A percentile compares a stretch with the other conserved stretches of the same genome.
phyloP scores from a whole-genome alignment of 2,329 filamentous ascomycete species.

The Sordariomycetes sp. region DNA sequence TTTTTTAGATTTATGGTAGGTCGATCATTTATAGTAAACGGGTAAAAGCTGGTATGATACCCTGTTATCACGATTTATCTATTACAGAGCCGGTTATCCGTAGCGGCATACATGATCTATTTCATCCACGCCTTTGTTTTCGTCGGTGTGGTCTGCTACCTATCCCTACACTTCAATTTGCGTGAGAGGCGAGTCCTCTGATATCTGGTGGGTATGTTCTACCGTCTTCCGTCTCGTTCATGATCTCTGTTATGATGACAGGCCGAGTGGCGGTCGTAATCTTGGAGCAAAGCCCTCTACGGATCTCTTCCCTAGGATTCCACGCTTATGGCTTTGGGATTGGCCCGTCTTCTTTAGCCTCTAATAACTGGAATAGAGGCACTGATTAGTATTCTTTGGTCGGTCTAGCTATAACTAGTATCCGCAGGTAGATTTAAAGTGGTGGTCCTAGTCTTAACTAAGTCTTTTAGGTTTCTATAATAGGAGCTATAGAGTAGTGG shows the following conservation, averaged over 20 bases:
- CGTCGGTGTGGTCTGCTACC: conserved; percentile 58
- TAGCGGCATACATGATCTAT: conserved; percentile 40
- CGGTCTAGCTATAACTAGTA: too few species aligned
- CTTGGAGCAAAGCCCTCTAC: too few species aligned
- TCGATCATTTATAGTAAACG: conserved; percentile 46
- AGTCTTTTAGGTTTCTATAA: too few species aligned
- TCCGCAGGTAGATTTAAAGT: too few species aligned
- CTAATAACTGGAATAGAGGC: too few species aligned
- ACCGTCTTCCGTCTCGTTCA: conserved; percentile 47
- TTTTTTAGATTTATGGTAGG: conserved; percentile 46
- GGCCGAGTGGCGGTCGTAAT: too few species aligned
- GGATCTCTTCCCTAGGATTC: too few species aligned
- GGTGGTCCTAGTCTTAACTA: too few species aligned
- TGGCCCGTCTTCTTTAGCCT: too few species aligned
- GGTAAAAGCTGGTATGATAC: conserved; percentile 53
- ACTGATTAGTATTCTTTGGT: too few species aligned
- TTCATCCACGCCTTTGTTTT: conserved; percentile 47
- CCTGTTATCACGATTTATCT: conserved; percentile 61
- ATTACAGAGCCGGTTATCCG: conserved; percentile 45
- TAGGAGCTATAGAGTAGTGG: too few species aligned
- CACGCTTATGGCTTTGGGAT: too few species aligned
- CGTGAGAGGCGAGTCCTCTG: conserved; percentile 50
- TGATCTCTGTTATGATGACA: conserved; percentile 32
- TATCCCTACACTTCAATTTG: conserved; percentile 65
- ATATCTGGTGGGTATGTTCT: conserved; percentile 53